Conservation (phyloP, 495 filamentous ascomycete species). For the Astrothelium macrocarpum region DNA sequence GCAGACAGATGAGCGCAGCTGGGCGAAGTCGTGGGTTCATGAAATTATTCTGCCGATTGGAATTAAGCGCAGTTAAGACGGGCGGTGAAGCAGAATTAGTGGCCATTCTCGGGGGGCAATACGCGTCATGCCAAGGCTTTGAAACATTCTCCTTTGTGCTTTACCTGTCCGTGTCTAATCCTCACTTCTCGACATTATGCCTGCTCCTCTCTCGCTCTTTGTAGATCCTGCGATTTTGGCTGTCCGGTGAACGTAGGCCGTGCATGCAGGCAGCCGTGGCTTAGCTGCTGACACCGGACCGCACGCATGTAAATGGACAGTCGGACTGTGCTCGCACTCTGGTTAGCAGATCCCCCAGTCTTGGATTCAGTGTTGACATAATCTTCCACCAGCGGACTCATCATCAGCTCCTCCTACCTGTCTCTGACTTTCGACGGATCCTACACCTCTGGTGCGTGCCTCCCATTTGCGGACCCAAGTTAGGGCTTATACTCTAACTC, state of each 20-base stretch:
- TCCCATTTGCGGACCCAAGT: too few relatives aligned
- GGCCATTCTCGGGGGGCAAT: background rate
- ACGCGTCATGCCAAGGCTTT: conserved; percentile 6
- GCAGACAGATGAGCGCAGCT: too few relatives aligned
- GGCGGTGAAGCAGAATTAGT: background rate
- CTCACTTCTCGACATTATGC: too few relatives aligned
- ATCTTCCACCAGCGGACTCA: conserved; percentile 4
- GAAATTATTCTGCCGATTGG: background rate
- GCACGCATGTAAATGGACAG: conserved; percentile 4
- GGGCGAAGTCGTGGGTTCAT: too few relatives aligned
- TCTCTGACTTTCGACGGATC: background rate
- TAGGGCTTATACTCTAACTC: too few relatives aligned
- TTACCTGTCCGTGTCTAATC: background rate
- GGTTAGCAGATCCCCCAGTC: background rate
- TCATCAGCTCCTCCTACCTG: background rate
- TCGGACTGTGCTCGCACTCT: conserved; percentile 4
- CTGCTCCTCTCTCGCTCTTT: background rate
- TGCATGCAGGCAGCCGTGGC: background rate
- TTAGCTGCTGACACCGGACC: background rate
- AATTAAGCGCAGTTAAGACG: background rate
- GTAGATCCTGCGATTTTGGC: background rate
- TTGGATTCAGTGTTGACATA: background rate
- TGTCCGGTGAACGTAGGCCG: background rate
- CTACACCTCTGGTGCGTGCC: conserved; percentile 3
- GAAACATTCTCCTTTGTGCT: background rate